Evolutionary conservation across 2,329 filamentous ascomycete genomes (phyloP), one percentile per base, ranked within the genome.

Genomic region (Ophiosphaerella narmari): DNA sequence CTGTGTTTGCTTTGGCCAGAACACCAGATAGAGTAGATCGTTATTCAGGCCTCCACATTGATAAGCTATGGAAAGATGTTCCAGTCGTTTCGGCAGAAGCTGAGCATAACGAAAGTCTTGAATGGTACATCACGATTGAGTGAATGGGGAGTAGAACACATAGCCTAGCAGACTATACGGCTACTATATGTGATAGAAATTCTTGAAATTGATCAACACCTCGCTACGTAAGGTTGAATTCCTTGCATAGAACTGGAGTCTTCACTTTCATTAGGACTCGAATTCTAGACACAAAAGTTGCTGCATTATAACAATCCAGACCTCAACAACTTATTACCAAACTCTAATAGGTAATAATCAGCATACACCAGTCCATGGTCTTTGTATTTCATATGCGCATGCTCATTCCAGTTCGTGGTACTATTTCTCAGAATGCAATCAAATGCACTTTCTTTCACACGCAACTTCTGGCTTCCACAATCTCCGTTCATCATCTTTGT

Each of bases 281-380:
- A 7, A 29, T 29, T 29, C 26, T 29, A 8, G 11, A 29, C 11
- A 29, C 23, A 3, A 33, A 21, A 18, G 29, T 37, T 24, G 39
- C 9, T 39, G 8, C 7, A 16, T 58, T 43, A 71, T 14, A 71
- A 23, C 14, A 69, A 53, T 1, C 69, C 68, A 9, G 62, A 58
- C 34, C 70, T 61, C 35, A 81, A 48, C n/a, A 81, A 54, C 39
- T 75, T 73, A 44, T 80, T 81, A 6, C 78, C 78, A 32, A 78
- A 71, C 29, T 78, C 65, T 12, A 80, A 48, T 29, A 80, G 72
- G 48, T 72, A 80, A 55, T 80, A 80, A 50, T 80, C 78, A 0
- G 78, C 78, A 58, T 80, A 80, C 0, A 80, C 77, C 16, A 81
- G 52, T 1, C 78, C 77, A 60, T 80, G 77, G 45, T 80, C 67